These are phyloP conservation scores for Elongisporangium anandrum DNA, from an alignment of 352 stramenopile genomes.

Conservation along the genomic window DNA sequence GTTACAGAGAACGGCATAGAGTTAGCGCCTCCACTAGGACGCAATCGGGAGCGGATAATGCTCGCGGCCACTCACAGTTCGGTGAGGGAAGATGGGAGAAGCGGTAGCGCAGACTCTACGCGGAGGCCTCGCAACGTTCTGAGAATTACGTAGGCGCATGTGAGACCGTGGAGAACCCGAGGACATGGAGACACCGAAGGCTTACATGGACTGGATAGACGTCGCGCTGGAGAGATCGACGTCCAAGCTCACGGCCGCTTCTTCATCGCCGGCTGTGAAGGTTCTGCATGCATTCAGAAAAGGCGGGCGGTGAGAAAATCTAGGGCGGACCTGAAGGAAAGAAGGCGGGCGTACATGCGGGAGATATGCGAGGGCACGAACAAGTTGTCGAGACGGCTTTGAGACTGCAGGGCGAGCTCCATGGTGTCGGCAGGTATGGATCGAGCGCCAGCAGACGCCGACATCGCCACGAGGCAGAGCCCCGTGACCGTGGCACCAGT, in stretches of 20 bases:
- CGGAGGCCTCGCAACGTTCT: not conserved
- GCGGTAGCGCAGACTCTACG: not conserved
- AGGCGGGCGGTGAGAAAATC: not conserved
- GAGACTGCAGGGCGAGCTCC: not conserved
- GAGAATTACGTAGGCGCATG: not conserved
- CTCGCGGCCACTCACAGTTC: not conserved
- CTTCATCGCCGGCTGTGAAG: constrained; percentile 2
- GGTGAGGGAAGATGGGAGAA: not conserved
- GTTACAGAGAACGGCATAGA: not conserved
- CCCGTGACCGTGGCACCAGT: not conserved
- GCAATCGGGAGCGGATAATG: not conserved
- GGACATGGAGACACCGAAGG: not conserved
- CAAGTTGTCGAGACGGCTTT: not conserved
- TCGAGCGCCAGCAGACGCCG: not conserved
- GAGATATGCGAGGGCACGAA: not conserved
- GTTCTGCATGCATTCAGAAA: constrained; percentile 2
- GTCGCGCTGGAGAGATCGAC: constrained; percentile 1
- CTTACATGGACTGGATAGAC: constrained; percentile 4
- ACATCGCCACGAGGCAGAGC: not conserved
- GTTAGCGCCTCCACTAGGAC: not conserved
- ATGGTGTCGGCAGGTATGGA: not conserved
- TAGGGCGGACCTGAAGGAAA: not conserved
- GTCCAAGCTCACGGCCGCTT: constrained; percentile 1
- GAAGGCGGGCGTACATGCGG: not conserved
- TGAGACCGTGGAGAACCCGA: not conserved